phyloP scores from a whole-genome alignment of 169 alveolate genomes.

The Perkinsus olseni region DNA sequence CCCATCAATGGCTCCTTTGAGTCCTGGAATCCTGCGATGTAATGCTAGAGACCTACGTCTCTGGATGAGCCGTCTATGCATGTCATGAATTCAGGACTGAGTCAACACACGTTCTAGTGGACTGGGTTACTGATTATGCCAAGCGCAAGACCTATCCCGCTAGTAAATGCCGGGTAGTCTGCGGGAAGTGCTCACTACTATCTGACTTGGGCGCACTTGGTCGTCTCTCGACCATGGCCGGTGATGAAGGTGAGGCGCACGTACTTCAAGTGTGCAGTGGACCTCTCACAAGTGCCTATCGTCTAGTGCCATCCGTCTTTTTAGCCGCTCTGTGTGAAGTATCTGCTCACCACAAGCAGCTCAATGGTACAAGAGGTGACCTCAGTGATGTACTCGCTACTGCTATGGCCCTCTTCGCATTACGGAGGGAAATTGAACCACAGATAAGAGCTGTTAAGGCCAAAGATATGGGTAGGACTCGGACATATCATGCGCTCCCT shows the following conservation, averaged over 20 bases:
- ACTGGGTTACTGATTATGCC: neutral
- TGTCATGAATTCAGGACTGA: neutral
- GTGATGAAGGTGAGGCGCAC: neutral
- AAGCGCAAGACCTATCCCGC: neutral
- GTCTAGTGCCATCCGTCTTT: no score
- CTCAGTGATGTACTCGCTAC: neutral
- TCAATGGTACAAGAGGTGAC: neutral
- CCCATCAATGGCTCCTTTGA: neutral
- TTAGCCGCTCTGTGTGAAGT: neutral
- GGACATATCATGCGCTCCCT: no score
- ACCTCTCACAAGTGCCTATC: no score
- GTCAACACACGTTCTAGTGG: neutral
- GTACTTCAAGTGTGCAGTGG: no score
- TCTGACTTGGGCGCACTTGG: neutral
- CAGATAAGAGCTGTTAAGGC: neutral
- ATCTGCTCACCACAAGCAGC: neutral
- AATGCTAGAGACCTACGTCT: neutral
- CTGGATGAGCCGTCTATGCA: neutral
- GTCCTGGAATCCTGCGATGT: neutral
- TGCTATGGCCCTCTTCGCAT: neutral
- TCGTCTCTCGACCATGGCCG: neutral
- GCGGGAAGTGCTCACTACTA: neutral
- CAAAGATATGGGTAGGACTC: neutral
- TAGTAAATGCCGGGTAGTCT: neutral
- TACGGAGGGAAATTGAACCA: neutral